A percentile compares a stretch with the other conserved stretches of the same genome.
Conservation (phyloP, 192 early-diverging fungal species). For the Coemansia aciculifera region DNA sequence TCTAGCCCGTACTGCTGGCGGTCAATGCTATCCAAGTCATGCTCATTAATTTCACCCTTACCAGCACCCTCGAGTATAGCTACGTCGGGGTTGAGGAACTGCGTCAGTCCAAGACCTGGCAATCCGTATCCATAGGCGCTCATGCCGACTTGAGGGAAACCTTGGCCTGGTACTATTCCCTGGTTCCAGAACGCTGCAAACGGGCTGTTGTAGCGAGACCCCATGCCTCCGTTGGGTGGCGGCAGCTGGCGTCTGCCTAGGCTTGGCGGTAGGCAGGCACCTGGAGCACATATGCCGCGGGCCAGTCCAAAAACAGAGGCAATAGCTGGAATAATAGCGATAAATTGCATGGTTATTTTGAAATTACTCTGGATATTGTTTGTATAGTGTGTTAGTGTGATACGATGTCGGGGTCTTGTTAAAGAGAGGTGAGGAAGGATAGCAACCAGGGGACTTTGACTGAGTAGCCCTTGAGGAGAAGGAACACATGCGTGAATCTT, state of each 20-base stretch:
- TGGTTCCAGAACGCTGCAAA: constrained; percentile 47
- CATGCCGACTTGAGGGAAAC: constrained; percentile 51
- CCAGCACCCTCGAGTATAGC: constrained; percentile 39
- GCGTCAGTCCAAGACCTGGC: constrained; percentile 32
- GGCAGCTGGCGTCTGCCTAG: constrained; percentile 25
- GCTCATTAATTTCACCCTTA: constrained; percentile 35
- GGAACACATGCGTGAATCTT: neutral
- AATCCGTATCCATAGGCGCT: constrained; percentile 50
- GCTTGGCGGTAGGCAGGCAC: neutral
- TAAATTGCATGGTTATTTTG: neutral
- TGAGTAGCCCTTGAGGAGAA: neutral
- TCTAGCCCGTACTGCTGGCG: constrained; percentile 24
- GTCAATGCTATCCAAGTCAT: constrained; percentile 41
- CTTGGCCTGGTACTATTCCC: constrained; percentile 47
- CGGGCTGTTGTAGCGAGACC: constrained; percentile 19
- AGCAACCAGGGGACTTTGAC: too few species aligned
- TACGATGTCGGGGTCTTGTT: too few species aligned
- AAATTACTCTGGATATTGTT: too few species aligned
- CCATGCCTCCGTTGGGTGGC: constrained; percentile 25
- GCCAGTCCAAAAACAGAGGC: neutral
- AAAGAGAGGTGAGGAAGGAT: neutral
- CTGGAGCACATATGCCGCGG: neutral
- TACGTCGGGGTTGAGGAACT: constrained; percentile 31
- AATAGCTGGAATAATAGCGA: neutral
- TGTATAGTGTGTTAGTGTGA: neutral